Evolutionary conservation across 768 basidiomycete genomes (phyloP).

Genomic region (Mycena vulgaris): DNA sequence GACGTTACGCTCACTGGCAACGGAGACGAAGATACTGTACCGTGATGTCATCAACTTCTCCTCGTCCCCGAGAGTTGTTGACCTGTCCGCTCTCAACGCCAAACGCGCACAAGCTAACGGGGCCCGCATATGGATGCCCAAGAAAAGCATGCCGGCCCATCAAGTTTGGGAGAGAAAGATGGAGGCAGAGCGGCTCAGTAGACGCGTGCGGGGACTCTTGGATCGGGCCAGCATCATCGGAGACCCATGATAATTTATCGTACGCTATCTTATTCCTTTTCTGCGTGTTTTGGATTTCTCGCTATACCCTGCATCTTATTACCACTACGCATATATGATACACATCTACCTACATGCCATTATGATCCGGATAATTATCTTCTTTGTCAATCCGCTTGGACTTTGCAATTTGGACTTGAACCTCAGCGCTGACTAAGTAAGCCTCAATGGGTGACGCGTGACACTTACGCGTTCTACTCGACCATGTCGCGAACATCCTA

Average conservation of each 20-base stretch:
- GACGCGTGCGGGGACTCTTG: conserved; percentile 78
- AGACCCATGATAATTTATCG: conserved; percentile 39
- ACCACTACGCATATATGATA: conserved; percentile 25
- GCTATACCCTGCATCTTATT: conserved; percentile 36
- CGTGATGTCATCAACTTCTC: conserved; percentile 92
- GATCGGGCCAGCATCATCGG: conserved; percentile 71
- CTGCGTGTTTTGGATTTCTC: conserved; percentile 26
- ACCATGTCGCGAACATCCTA: conserved; percentile 96
- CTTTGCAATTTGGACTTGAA: no score
- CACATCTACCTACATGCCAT: conserved; percentile 5
- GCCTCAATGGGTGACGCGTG: not conserved
- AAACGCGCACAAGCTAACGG: conserved; percentile 65
- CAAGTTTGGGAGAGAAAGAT: conserved; percentile 84
- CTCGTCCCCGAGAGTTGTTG: conserved; percentile 87
- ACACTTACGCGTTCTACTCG: conserved; percentile 43
- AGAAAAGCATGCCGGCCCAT: conserved; percentile 85
- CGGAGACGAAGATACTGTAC: conserved; percentile 89
- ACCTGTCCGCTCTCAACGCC: conserved; percentile 76
- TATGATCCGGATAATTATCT: not conserved
- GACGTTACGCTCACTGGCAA: conserved; percentile 77
- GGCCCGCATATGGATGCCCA: conserved; percentile 82
- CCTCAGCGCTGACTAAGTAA: no score
- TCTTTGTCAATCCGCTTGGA: no score
- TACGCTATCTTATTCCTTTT: conserved; percentile 19
- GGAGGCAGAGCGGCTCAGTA: conserved; percentile 81